phyloP scores from a whole-genome alignment of 495 filamentous ascomycete genomes.

The Cenococcum geophilum region DNA sequence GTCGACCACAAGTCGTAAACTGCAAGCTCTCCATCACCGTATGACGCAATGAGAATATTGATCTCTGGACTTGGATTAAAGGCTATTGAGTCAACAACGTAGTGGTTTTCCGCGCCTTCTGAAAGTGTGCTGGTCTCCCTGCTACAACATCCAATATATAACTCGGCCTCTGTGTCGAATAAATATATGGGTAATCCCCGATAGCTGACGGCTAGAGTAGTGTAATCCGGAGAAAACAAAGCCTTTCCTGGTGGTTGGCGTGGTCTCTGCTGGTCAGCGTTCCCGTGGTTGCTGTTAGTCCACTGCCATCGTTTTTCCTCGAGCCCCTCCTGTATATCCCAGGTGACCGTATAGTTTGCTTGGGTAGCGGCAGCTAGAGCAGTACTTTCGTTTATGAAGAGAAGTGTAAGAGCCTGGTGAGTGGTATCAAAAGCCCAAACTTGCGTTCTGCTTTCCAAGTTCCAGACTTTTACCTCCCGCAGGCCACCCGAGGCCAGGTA shows the following conservation, averaged over 20 bases:
- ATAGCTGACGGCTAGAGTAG: neutral
- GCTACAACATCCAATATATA: neutral
- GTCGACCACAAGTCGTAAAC: slow-evolving; percentile 1
- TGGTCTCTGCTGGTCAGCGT: slow-evolving; percentile 4
- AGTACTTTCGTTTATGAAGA: neutral
- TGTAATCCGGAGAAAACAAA: neutral
- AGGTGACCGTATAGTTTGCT: neutral
- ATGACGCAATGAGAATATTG: slow-evolving; percentile 7
- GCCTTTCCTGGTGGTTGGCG: slow-evolving; percentile 1
- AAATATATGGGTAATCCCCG: neutral
- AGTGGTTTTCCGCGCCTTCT: neutral
- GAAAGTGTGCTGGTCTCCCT: neutral
- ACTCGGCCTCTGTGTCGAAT: neutral
- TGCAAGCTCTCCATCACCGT: slow-evolving; percentile 9
- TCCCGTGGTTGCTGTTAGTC: neutral
- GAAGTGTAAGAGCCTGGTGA: neutral
- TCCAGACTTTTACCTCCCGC: slow-evolving; percentile 18
- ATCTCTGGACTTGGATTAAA: slow-evolving; percentile 11
- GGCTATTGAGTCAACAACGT: slow-evolving; percentile 1
- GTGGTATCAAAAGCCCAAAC: neutral
- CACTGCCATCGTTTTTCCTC: neutral
- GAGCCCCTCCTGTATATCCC: slow-evolving; percentile 5
- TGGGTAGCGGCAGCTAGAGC: neutral
- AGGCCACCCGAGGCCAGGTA: slow-evolving; percentile 16
- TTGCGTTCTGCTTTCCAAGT: neutral